Evolutionary conservation across 805 yeast species (phyloP).

Genomic region (Candida oleophila): DNA sequence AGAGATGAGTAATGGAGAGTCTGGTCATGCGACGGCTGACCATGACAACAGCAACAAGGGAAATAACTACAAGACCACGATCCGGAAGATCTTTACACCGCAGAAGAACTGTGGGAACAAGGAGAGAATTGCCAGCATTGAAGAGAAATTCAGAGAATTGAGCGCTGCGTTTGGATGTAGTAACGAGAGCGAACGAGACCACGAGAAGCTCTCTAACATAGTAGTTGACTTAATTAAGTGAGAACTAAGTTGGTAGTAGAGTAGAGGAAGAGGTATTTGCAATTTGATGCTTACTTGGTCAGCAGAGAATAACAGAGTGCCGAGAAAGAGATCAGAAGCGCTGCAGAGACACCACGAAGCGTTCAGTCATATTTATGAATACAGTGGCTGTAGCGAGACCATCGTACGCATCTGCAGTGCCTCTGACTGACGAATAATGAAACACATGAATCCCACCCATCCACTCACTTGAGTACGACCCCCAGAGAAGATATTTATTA

Average conservation of each 20-base stretch:
- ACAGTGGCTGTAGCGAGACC: no score
- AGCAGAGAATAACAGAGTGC: no score
- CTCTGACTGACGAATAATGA: no score
- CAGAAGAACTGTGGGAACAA: constrained; percentile 30
- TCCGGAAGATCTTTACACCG: constrained; percentile 37
- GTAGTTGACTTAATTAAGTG: neutral
- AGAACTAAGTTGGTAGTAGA: neutral
- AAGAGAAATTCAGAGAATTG: constrained; percentile 16
- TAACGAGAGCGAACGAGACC: neutral
- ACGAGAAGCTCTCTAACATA: neutral
- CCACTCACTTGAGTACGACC: no score
- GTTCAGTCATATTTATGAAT: no score
- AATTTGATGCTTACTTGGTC: neutral
- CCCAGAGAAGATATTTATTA: no score
- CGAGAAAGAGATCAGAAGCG: no score
- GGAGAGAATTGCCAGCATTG: constrained; percentile 25
- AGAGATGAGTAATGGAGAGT: constrained; percentile 33
- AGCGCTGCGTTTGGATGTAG: neutral
- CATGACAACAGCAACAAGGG: neutral
- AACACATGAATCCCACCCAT: no score
- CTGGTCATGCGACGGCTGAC: neutral
- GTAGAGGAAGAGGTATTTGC: neutral
- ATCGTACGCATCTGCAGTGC: no score
- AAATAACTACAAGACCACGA: constrained; percentile 32
- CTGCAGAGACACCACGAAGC: no score